Evolutionary conservation across 371 early-diverging fungal species (phyloP), one percentile per base, ranked within the genome.

Genomic region (Mucor velutinosus): DNA sequence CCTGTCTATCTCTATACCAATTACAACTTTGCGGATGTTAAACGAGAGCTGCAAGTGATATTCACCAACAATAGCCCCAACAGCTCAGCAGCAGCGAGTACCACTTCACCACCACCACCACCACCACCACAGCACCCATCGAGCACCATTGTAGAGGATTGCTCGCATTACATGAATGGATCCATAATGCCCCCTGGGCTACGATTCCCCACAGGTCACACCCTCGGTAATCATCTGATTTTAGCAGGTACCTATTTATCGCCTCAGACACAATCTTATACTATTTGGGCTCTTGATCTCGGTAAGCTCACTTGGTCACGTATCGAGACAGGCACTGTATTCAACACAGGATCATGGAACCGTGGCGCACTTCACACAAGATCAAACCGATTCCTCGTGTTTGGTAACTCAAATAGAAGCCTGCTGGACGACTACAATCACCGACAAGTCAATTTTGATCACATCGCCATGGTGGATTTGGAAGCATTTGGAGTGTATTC

Each of bases 11-110:
- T 93, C 14, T 93, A 93, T 73, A 91, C 91, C 67, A 93, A 93
- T 76, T 92, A 91, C 76, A 93, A 92, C 71, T 93, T 93, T 76
- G 85, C 89, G 7, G 86, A 90, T 37, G 92, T 92, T 47, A 88
- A 88, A 70, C 88, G 93, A 33, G 90, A 91, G 60, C 77, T 93
- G 35, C 91, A 92, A 73, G 67, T 89, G 21, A 79, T 93, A 32
- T 81, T 73, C 47, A 77, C 91, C 3, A 60, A 63, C 49, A 33
- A 2, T 37, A 2, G 8, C 10, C 17, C 19, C 4, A 33, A 27
- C 12, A 6, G 33, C 33, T 2, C n/a, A n/a, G 7, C 41, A 45
- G 12, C 32, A 35, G 14, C 27, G 4, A 37, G 14, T 14, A 2
- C 51, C 21, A 25, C 25, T 11, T 7, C 47, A 47, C 47, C 47